phyloP scores from a whole-genome alignment of 2,329 filamentous ascomycete species.

The Cladophialophora psammophila region DNA sequence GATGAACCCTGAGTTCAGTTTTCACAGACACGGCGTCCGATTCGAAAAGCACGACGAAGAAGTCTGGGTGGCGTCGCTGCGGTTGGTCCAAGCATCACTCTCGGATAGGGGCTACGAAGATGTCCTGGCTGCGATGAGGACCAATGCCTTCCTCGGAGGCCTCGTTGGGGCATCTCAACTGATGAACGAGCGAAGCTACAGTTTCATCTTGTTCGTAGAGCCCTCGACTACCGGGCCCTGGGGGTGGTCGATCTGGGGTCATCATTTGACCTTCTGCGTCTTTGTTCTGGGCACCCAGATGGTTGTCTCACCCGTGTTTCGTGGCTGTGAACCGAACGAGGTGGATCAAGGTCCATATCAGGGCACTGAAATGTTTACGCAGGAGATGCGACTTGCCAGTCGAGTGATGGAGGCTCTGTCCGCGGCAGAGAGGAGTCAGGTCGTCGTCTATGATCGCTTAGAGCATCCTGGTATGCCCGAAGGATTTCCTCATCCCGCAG shows the following conservation, averaged over 20 bases:
- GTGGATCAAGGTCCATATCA: conserved; percentile 24
- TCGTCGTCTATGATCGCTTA: background rate
- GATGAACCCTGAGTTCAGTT: conserved; percentile 24
- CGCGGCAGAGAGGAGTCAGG: conserved; percentile 15
- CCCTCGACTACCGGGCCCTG: conserved; percentile 22
- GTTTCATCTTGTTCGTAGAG: conserved; percentile 18
- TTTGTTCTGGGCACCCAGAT: conserved; percentile 21
- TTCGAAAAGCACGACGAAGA: conserved; percentile 11
- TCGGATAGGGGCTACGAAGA: conserved; percentile 8
- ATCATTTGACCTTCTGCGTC: conserved; percentile 24
- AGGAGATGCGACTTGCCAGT: conserved; percentile 21
- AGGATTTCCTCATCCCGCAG: conserved; percentile 19
- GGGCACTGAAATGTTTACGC: conserved; percentile 21
- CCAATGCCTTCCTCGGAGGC: conserved; percentile 17
- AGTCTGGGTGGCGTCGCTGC: background rate
- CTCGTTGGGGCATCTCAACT: background rate
- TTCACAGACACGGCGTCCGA: conserved; percentile 13
- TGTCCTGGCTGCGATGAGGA: background rate
- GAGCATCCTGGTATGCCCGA: background rate
- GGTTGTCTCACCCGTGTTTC: conserved; percentile 27
- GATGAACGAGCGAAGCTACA: conserved; percentile 10
- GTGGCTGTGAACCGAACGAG: conserved; percentile 27
- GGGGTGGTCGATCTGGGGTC: conserved; percentile 29
- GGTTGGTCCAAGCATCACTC: conserved; percentile 4
- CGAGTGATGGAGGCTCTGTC: background rate